Conservation (phyloP, 352 stramenopile species). For the Globisporangium okanoganense region DNA sequence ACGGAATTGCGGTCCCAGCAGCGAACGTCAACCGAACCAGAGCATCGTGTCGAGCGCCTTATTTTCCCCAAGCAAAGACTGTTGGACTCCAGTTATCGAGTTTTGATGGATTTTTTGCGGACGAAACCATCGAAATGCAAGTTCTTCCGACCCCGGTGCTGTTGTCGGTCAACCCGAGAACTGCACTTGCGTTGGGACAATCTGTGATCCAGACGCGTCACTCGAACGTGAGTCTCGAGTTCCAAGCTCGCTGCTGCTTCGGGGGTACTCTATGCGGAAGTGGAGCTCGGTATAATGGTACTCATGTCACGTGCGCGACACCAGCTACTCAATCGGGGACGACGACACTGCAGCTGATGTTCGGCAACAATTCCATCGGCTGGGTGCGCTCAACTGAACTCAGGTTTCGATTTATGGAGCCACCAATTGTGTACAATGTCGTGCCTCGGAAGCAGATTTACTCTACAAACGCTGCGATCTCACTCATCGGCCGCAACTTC, state of each 20-base stretch:
- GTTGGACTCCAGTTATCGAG: conserved; percentile 26
- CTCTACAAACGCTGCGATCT: conserved; percentile 14
- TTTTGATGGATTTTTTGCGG: conserved; percentile 26
- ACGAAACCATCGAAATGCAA: conserved; percentile 12
- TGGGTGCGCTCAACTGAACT: conserved; percentile 33
- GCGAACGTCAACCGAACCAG: conserved; percentile 26
- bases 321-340: conserved; percentile 11
- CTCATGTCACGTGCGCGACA: conserved; percentile 20
- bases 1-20: conserved; percentile 22
- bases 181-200: conserved; percentile 13
- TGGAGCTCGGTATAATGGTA: conserved; percentile 15
- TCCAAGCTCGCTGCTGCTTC: conserved; percentile 32
- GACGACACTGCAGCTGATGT: conserved; percentile 17
- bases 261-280: conserved; percentile 13
- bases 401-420: conserved; percentile 21
- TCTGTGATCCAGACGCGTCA: conserved; percentile 19
- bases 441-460: conserved; percentile 18
- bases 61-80: conserved; percentile 11
- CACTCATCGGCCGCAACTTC: conserved; percentile 25
- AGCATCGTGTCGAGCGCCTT: conserved; percentile 27
- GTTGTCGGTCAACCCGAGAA: conserved; percentile 18
- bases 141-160: conserved; percentile 21
- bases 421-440: conserved; percentile 20
- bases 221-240: conserved; percentile 1
- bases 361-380: conserved; percentile 13